These are phyloP conservation scores for Dioszegia hungarica DNA, from an alignment of 768 basidiomycete genomes.

Conservation along the genomic window DNA sequence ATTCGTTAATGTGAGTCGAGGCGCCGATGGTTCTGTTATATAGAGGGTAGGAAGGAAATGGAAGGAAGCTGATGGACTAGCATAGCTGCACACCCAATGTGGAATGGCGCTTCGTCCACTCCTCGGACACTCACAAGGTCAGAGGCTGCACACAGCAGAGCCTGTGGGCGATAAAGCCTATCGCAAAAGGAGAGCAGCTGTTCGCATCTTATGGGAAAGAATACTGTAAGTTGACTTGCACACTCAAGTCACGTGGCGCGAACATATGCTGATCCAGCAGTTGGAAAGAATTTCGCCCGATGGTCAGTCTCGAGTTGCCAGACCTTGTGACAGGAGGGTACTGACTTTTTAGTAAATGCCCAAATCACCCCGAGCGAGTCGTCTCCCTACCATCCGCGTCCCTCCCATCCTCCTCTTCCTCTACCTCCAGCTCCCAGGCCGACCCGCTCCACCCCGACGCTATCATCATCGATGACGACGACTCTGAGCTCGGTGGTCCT, in stretches of 20 bases:
- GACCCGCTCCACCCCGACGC: too few species aligned
- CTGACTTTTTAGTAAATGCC: background rate
- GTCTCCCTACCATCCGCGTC: background rate
- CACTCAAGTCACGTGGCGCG: too few species aligned
- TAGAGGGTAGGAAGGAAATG: too few species aligned
- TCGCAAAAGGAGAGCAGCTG: background rate
- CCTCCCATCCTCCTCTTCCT: too few species aligned
- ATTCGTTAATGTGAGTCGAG: background rate
- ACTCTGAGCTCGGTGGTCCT: too few species aligned
- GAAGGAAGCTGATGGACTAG: background rate
- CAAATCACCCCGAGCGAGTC: background rate
- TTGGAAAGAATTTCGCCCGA: background rate
- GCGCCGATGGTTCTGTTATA: too few species aligned
- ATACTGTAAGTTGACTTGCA: background rate
- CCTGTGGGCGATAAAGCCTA: background rate
- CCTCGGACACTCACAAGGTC: too few species aligned
- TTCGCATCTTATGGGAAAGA: background rate
- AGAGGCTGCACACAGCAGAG: too few species aligned
- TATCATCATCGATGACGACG: too few species aligned
- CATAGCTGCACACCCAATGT: constrained; percentile 3
- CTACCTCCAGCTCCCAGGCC: too few species aligned
- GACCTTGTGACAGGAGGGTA: too few species aligned
- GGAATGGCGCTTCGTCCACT: too few species aligned
- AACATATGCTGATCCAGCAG: background rate
- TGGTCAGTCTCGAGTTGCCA: background rate